These are phyloP conservation scores for Stephania yunnanensis DNA, from an alignment of 164 flowering plant genomes.

Conservation along the genomic window DNA sequence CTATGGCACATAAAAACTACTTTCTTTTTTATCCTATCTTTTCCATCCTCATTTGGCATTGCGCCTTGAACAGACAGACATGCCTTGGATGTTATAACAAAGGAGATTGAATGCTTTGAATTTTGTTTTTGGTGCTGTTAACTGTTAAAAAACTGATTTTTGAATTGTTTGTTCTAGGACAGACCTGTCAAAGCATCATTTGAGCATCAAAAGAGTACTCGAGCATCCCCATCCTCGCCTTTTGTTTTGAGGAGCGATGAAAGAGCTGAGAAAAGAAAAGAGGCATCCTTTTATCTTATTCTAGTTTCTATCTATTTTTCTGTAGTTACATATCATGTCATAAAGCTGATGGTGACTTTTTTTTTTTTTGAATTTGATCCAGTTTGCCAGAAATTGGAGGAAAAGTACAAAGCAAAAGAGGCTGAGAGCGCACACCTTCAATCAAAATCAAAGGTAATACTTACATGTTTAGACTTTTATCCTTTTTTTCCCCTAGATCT, in stretches of 20 bases:
- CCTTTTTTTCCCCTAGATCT: background rate
- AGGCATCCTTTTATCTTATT: constrained; percentile 28
- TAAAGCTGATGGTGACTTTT: background rate
- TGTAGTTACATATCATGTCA: background rate
- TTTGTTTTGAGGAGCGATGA: constrained; percentile 38
- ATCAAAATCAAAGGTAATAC: constrained; percentile 50
- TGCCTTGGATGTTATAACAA: background rate
- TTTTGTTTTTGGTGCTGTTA: background rate
- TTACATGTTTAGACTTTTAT: background rate
- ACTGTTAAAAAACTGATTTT: background rate
- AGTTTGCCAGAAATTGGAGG: constrained; percentile 33
- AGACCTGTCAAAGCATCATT: constrained; percentile 33
- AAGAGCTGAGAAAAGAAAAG: constrained; percentile 44
- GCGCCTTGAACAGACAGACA: background rate
- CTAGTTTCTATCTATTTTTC: background rate
- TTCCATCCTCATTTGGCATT: background rate
- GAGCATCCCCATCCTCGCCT: constrained; percentile 24
- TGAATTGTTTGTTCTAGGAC: constrained; percentile 14
- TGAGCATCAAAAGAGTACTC: constrained; percentile 24
- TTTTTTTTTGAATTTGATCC: background rate
- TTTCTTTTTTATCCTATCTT: background rate
- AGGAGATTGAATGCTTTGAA: background rate
- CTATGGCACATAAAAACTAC: background rate
- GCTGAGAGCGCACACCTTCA: constrained; percentile 28
- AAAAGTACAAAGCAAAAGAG: constrained; percentile 37